A percentile compares a stretch with the other conserved stretches of the same genome.
Evolutionary conservation across 306 rosid genomes (phyloP).

Genomic region (Cyamopsis tetragonoloba): DNA sequence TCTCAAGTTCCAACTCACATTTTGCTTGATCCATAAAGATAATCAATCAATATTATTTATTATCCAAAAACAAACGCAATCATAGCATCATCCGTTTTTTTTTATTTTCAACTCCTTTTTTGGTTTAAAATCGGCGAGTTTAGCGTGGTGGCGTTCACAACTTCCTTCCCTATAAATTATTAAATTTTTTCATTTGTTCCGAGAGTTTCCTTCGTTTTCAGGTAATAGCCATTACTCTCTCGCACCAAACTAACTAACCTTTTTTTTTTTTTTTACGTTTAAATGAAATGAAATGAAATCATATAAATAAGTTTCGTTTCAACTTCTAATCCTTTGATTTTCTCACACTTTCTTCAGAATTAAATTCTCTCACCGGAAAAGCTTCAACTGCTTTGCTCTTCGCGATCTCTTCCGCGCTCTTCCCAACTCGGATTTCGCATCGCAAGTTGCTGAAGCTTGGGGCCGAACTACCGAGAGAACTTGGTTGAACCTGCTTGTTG

Average conservation of each 20-base stretch:
- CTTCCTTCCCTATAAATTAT: too few relatives aligned
- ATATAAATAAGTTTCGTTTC: not conserved
- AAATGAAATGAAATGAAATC: not conserved
- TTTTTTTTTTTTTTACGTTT: not conserved
- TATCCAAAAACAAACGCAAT: not conserved
- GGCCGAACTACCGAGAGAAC: not conserved
- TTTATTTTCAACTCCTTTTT: too few relatives aligned
- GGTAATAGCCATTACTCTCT: not conserved
- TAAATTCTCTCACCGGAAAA: constrained; percentile 5
- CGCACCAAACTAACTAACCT: not conserved
- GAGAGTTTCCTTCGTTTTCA: not conserved
- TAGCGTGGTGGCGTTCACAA: not conserved
- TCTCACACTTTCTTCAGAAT: constrained; percentile 11
- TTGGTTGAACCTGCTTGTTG: not conserved
- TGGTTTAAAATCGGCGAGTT: not conserved
- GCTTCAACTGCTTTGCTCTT: not conserved
- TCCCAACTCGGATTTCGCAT: constrained; percentile 6
- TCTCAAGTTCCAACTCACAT: not conserved
- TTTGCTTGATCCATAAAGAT: not conserved
- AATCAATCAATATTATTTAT: not conserved
- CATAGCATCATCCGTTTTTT: not conserved
- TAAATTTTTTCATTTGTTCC: too few relatives aligned
- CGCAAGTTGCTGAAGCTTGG: not conserved
- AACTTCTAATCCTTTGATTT: not conserved
- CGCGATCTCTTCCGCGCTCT: constrained; percentile 17